Percentiles rank a stretch among this genome's conserved stretches.
These are phyloP conservation scores for Toxicodendron radicans DNA, from an alignment of 345 rosid species.

Conservation along the genomic window DNA sequence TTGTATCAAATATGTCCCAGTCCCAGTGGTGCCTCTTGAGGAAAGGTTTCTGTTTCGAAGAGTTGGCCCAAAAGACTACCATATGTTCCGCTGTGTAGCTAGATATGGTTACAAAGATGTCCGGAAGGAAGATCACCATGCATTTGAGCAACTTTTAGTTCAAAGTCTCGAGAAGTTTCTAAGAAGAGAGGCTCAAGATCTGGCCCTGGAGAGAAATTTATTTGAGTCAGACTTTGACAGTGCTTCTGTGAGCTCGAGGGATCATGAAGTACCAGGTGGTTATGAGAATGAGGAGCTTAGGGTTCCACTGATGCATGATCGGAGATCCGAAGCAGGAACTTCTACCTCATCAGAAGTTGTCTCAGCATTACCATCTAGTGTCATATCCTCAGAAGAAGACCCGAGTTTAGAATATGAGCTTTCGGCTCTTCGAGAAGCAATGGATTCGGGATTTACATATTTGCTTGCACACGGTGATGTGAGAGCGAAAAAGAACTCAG, in stretches of 20 bases:
- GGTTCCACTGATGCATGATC: conserved; percentile 60
- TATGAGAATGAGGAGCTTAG: conserved; percentile 51
- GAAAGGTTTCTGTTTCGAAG: conserved; percentile 89
- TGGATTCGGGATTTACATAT: conserved; percentile 82
- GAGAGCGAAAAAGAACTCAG: conserved; percentile 77
- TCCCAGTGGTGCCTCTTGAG: conserved; percentile 87
- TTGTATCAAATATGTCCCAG: conserved; percentile 92
- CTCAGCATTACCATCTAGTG: conserved; percentile 49
- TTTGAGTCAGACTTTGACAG: conserved; percentile 46
- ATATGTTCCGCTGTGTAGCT: conserved; percentile 84
- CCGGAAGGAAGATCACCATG: conserved; percentile 75
- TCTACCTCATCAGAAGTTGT: conserved; percentile 31
- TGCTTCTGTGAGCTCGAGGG: conserved; percentile 36
- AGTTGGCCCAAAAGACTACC: conserved; percentile 92
- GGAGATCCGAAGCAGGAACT: conserved; percentile 30
- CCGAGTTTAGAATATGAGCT: conserved; percentile 83
- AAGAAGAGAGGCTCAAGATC: conserved; percentile 71
- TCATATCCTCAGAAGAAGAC: conserved; percentile 59
- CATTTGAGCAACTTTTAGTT: conserved; percentile 79
- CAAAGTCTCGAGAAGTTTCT: conserved; percentile 84
- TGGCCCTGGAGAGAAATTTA: conserved; percentile 66
- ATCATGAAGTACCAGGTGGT: conserved; percentile 14
- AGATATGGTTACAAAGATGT: conserved; percentile 93
- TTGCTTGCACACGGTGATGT: conserved; percentile 76
- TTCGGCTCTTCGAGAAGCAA: conserved; percentile 76